Evolutionary conservation across 768 basidiomycete species (phyloP).

Genomic region (Calocybe indica): DNA sequence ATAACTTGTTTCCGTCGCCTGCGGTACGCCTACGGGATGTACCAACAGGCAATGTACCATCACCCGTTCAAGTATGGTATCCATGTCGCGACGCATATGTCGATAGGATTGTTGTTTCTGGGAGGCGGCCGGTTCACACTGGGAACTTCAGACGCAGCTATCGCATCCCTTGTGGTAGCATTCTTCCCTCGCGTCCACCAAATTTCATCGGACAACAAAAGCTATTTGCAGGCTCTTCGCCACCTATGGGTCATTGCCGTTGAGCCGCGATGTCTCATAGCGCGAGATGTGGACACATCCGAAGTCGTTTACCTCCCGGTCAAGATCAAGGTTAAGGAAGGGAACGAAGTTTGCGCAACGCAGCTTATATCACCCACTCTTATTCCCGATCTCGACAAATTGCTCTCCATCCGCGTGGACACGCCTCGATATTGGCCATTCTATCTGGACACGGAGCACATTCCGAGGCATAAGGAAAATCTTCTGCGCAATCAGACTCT

Average conservation of each 20-base stretch:
- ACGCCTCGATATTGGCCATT: conserved; percentile 96
- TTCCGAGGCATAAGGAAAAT: conserved; percentile 59
- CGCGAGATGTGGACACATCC: conserved; percentile 86
- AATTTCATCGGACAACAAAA: conserved; percentile 79
- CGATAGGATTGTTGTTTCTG: conserved; percentile 87
- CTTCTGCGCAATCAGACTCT: conserved; percentile 77
- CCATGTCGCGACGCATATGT: conserved; percentile 86
- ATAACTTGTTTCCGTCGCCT: conserved; percentile 83
- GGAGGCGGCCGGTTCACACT: conserved; percentile 90
- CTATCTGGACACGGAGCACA: conserved; percentile 68
- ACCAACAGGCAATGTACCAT: conserved; percentile 54
- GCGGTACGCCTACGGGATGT: conserved; percentile 86
- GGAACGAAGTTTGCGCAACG: conserved; percentile 52
- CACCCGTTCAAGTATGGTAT: conserved; percentile 78
- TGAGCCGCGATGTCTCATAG: conserved; percentile 89
- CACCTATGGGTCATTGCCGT: conserved; percentile 96
- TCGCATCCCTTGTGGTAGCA: conserved; percentile 83
- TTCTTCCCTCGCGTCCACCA: conserved; percentile 90
- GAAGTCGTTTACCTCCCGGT: conserved; percentile 92
- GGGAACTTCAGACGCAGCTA: conserved; percentile 86
- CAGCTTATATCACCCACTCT: conserved; percentile 90
- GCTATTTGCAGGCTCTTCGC: conserved; percentile 86
- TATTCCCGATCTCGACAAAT: conserved; percentile 79
- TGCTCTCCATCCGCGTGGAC: conserved; percentile 81
- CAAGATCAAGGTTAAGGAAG: conserved; percentile 77